Evolutionary conservation across 176 grass and related monocot genomes (phyloP).

Genomic region (Microstegium vimineum): DNA sequence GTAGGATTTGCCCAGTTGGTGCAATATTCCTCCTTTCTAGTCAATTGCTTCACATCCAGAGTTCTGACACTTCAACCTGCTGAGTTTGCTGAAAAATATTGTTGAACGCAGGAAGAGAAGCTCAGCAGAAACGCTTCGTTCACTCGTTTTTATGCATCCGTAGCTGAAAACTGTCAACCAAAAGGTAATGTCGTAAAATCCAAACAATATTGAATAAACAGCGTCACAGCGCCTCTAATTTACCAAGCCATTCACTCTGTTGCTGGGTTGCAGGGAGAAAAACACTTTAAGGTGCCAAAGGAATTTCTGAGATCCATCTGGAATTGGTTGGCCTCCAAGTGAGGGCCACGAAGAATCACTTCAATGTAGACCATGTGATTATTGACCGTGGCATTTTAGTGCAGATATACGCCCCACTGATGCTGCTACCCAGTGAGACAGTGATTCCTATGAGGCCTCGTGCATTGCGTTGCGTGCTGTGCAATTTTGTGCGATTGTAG

Average conservation of each 20-base stretch:
- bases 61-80: not conserved
- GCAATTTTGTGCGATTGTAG: conserved; percentile 1
- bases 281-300: not conserved
- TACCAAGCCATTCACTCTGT: not conserved
- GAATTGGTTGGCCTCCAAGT: not conserved
- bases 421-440: not conserved
- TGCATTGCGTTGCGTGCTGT: not conserved
- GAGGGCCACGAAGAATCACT: not conserved
- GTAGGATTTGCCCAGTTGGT: conserved; percentile 22
- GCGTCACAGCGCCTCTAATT: not conserved
- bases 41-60: not conserved
- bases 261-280: conserved; percentile 8
- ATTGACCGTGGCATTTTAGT: not conserved
- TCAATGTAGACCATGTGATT: not conserved
- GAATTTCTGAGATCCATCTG: not conserved
- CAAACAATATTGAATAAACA: not conserved
- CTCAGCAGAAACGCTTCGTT: conserved; percentile 36
- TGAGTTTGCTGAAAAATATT: not conserved
- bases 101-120: conserved; percentile 60
- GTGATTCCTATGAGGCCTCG: not conserved
- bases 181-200: conserved; percentile 19
- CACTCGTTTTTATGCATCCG: conserved; percentile 48
- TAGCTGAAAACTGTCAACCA: conserved; percentile 37
- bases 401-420: not conserved
- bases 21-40: not conserved